These are phyloP conservation scores for Fusarium hostae DNA, from an alignment of 2,329 filamentous ascomycete genomes.

Conservation along the genomic window DNA sequence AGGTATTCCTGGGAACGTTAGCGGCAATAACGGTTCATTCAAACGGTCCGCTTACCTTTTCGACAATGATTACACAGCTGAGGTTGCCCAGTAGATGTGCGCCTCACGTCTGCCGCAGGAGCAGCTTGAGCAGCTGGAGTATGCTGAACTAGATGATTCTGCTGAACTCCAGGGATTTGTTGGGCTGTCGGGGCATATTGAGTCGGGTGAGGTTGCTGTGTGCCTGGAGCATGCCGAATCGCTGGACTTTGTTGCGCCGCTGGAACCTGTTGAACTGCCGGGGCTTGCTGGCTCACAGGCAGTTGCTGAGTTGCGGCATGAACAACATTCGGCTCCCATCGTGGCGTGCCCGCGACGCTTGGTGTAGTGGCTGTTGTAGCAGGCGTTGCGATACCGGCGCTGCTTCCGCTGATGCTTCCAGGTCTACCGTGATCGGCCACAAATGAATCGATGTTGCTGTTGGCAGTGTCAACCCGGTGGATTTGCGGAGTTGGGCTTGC, in stretches of 20 bases:
- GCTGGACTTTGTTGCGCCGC: not conserved
- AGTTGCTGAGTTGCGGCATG: not conserved
- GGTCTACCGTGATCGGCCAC: constrained; percentile 10
- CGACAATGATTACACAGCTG: constrained; percentile 35
- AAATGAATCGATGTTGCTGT: constrained; percentile 7
- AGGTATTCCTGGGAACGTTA: constrained; percentile 26
- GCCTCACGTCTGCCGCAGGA: not conserved
- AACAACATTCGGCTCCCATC: constrained; percentile 6
- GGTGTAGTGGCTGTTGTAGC: constrained; percentile 23
- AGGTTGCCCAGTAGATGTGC: constrained; percentile 12
- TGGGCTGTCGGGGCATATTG: not conserved
- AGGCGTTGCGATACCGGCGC: constrained; percentile 14
- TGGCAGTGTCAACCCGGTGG: constrained; percentile 4
- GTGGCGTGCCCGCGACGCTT: not conserved
- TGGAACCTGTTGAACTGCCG: not conserved
- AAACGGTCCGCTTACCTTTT: constrained; percentile 13
- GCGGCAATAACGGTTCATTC: rapidly evolving
- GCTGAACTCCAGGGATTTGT: not conserved
- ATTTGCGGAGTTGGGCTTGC: constrained; percentile 1
- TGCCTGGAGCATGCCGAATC: not conserved
- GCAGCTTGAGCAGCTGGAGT: not conserved
- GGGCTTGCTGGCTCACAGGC: not conserved
- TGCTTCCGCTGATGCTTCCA: constrained; percentile 24
- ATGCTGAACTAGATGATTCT: not conserved
- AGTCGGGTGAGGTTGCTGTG: not conserved